phyloP scores from a whole-genome alignment of 75 land plant species.

The Adiantum capillusveneris region DNA sequence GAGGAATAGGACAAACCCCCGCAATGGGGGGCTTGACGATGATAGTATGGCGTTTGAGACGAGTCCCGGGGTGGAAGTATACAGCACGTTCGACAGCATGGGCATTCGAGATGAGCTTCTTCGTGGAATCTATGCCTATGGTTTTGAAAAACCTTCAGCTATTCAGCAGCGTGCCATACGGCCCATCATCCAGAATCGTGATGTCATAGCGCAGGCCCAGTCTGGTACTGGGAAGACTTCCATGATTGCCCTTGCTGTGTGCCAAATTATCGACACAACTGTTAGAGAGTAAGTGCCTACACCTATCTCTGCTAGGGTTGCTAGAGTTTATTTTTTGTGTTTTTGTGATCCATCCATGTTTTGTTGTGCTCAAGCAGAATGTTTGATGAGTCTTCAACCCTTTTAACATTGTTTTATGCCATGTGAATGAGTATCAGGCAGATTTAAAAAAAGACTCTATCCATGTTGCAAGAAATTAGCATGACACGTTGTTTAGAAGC shows the following conservation, averaged over 20 bases:
- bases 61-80: slow-evolving; percentile 69
- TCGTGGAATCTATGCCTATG: slow-evolving; percentile 81
- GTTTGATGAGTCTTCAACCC: too few relatives aligned
- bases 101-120: slow-evolving; percentile 79
- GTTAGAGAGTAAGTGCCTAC: slow-evolving; percentile 52
- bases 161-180: slow-evolving; percentile 90
- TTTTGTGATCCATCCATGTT: too few relatives aligned
- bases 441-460: too few relatives aligned
- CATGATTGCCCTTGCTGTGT: slow-evolving; percentile 91
- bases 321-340: too few relatives aligned
- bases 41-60: slow-evolving; percentile 75
- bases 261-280: slow-evolving; percentile 76
- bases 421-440: too few relatives aligned
- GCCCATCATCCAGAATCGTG: slow-evolving; percentile 77
- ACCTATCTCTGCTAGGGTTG: too few relatives aligned
- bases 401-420: too few relatives aligned
- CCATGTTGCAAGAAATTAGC: too few relatives aligned
- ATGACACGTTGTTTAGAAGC: too few relatives aligned
- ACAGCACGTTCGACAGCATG: slow-evolving; percentile 80
- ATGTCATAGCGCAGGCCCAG: slow-evolving; percentile 98
- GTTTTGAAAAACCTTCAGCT: slow-evolving; percentile 96
- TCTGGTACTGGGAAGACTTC: slow-evolving; percentile 97
- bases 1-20: slow-evolving; percentile 15
- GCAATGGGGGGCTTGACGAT: slow-evolving; percentile 21
- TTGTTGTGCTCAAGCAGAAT: too few relatives aligned